Evolutionary conservation across 202 grass and related monocot genomes (phyloP), one percentile per base, ranked within the genome.

Genomic region (Carex arenaria): DNA sequence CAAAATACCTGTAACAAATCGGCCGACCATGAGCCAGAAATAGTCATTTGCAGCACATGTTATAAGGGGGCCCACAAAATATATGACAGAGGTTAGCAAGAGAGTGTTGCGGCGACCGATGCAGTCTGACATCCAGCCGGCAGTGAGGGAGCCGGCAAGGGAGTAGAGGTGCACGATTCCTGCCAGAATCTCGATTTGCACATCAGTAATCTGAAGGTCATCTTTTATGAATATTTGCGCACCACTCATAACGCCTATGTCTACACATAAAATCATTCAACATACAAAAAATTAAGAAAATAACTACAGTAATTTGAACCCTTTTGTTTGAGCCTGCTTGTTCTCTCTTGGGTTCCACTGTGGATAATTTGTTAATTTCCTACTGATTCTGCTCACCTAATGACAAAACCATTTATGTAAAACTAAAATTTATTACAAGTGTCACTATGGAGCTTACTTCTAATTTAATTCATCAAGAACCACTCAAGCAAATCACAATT

Each of bases 131-230:
- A 81, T 89, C 55, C 89, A 20, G 0, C 92, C 92, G 0, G 92
- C 92, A 0, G 89, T 87, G 70, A 94, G 88, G 36, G 92, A 94
- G 32, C 92, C 92, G 19, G 84, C 7, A 23, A 94, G 92, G 1
- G 92, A 90, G 87, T 86, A 94, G 0, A 94, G 34, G 87, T 87
- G 88, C 34, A 94, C 79, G 80, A 87, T 89, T 55, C 91, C 91
- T 28, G 82, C 68, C 11, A 94, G 75, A 38, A 94, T 3, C 91
- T 94, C 91, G n/a, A 91, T 59, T 84, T 94, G 0, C 0, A 3
- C 17, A 56, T 94, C 89, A 1, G 0, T 7, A 68, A 94, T 64
- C 0, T 49, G 23, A 5, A 94, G 79, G 53, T 94, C 87, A 34
- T 85, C 19, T 80, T 94, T 65, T 82, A 94, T 94, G 82, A 78